Conservation (phyloP, 164 flowering plant genomes). For the Dillenia turbinata region DNA sequence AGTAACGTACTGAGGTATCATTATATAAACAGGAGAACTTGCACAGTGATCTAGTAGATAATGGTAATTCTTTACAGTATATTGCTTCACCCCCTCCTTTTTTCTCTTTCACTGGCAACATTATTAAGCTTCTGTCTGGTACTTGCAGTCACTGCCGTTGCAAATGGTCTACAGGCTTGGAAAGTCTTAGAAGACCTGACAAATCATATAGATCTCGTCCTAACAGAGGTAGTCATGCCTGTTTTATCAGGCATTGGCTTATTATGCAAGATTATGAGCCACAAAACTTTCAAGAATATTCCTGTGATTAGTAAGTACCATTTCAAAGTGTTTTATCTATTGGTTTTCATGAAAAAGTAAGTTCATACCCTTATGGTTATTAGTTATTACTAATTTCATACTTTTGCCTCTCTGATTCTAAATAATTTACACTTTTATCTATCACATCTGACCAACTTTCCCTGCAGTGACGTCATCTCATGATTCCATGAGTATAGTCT, state of each 20-base stretch:
- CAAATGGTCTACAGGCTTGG: constrained; percentile 56
- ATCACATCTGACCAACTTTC: constrained; percentile 28
- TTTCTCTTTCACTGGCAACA: too few relatives aligned
- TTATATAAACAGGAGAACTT: too few relatives aligned
- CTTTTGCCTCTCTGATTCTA: too few relatives aligned
- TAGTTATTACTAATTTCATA: too few relatives aligned
- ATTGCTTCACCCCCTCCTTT: too few relatives aligned
- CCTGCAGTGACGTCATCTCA: constrained; percentile 75
- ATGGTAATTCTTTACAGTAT: too few relatives aligned
- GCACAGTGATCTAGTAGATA: too few relatives aligned
- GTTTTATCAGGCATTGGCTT: constrained; percentile 42
- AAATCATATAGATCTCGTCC: constrained; percentile 37
- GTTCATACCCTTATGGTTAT: too few relatives aligned
- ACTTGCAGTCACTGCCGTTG: constrained; percentile 34
- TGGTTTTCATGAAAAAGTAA: not conserved
- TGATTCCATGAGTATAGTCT: constrained; percentile 70
- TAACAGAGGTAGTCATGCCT: constrained; percentile 54
- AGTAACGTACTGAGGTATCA: too few relatives aligned
- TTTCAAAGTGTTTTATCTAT: too few relatives aligned
- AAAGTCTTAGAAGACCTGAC: constrained; percentile 24
- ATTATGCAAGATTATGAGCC: constrained; percentile 44
- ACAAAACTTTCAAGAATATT: constrained; percentile 32
- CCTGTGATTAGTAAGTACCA: constrained; percentile 42
- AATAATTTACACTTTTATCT: constrained; percentile 16
- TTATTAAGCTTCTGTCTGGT: too few relatives aligned